Evolutionary conservation across 2,329 filamentous ascomycete genomes (phyloP).

Genomic region (Bipolaris gigantea): DNA sequence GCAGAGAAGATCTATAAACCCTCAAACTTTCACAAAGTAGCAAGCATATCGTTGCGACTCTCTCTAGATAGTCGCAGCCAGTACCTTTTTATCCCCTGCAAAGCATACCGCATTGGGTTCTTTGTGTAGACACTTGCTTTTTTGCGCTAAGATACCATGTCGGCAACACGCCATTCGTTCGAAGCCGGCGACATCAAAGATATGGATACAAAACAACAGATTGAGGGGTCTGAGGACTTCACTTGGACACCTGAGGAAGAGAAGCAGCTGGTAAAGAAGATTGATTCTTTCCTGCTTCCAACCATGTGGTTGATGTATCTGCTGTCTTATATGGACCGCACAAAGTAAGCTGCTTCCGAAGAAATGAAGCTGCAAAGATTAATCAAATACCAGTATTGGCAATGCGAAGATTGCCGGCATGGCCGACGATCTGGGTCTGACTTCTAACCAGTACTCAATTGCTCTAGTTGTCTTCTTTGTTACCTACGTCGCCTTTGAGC

Average conservation of each 20-base stretch:
- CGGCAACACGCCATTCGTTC: conserved; percentile 26
- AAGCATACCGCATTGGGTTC: neutral
- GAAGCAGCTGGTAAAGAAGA: conserved; percentile 51
- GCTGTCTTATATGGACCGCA: conserved; percentile 52
- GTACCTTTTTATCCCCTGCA: neutral
- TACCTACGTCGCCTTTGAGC: conserved; percentile 56
- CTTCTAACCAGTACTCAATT: conserved; percentile 55
- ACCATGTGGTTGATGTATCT: conserved; percentile 56
- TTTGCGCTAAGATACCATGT: conserved; percentile 20
- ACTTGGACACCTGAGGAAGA: conserved; percentile 56
- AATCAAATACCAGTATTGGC: conserved; percentile 39
- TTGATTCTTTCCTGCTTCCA: conserved; percentile 53
- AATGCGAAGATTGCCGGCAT: conserved; percentile 58
- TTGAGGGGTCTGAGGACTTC: conserved; percentile 49
- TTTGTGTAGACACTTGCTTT: neutral
- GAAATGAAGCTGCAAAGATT: neutral
- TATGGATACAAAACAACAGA: conserved; percentile 46
- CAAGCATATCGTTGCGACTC: neutral
- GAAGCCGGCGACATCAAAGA: conserved; percentile 25
- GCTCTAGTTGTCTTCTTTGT: conserved; percentile 58
- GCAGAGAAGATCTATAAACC: conserved; percentile 28
- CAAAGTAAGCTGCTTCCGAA: conserved; percentile 33
- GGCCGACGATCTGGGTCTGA: conserved; percentile 51
- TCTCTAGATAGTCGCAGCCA: neutral
- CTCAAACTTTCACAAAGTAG: conserved; percentile 8